Evolutionary conservation across 257 asterid species (phyloP), one percentile per base, ranked within the genome.

Genomic region (Nicotiana benthamiana): DNA sequence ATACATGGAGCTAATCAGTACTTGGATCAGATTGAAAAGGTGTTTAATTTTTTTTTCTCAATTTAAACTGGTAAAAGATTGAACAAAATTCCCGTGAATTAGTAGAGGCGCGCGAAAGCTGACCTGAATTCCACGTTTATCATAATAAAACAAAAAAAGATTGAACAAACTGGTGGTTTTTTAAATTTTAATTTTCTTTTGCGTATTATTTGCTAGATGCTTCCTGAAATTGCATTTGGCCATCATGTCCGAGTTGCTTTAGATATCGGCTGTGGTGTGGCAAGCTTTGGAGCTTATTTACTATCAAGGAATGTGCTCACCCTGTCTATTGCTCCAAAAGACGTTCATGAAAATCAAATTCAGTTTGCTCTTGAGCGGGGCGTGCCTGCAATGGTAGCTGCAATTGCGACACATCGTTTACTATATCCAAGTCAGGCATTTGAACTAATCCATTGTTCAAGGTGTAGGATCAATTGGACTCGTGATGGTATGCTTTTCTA

Each of bases 281-380:
- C 99, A 1, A 95, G 99, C 92, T 95, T 93, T 83, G 98, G 99
- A 57, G 98, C 99, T 53, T 95, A 95, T 89, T 83, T 95, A 65
- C 82, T 93, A 76, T 91, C 98, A 75, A 83, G 95, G 70, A 88
- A 95, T 59, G 97, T 90, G 77, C 87, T 90, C 82, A 92, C 99
- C 32, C 87, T 95, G 53, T 95, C 99, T 48, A 87, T 95, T 27
- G 99, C 99, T 80, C 98, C 99, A 28, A 95, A 95, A 90, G 98
- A 91, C 66, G 97, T 92, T 82, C 97, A 92, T 77, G 99, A 95
- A 85, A 95, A 95, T 89, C 99, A 95, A 88, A 95, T 95, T 79
- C 99, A 95, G 77, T 93, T 95, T 84, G 98, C 99, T 18, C 98
- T 95, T 85, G 99, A 95, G 81, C 97, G 99, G 27, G 98, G 99